These are phyloP conservation scores for Pseudocercospora macadamiae DNA, from an alignment of 2,329 filamentous ascomycete genomes.

Conservation along the genomic window DNA sequence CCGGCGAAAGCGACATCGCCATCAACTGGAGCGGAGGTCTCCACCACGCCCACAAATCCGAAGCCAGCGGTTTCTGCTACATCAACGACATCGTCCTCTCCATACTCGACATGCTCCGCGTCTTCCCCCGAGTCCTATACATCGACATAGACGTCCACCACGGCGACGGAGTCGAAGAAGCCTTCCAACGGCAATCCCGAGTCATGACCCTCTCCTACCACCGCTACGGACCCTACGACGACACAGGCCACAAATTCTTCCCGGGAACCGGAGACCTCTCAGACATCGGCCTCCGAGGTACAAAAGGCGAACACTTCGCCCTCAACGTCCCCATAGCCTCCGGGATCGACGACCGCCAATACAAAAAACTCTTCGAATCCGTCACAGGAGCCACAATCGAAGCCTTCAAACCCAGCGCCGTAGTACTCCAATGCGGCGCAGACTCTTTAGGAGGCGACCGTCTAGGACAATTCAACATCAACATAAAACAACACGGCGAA, in stretches of 20 bases:
- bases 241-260: constrained; percentile 57
- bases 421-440: constrained; percentile 93
- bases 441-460: constrained; percentile 93
- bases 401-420: constrained; percentile 84
- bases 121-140: constrained; percentile 84
- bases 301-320: constrained; percentile 72
- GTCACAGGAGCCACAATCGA: constrained; percentile 78
- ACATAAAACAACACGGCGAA: constrained; percentile 89
- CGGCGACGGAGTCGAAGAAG: constrained; percentile 87
- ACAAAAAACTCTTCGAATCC: constrained; percentile 79
- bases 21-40: constrained; percentile 97
- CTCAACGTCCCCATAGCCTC: constrained; percentile 71
- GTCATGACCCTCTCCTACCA: constrained; percentile 95
- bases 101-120: constrained; percentile 82
- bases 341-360: constrained; percentile 73
- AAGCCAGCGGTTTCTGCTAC: constrained; percentile 96
- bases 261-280: constrained; percentile 69
- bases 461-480: constrained; percentile 93
- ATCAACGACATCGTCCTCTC: constrained; percentile 98
- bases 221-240: constrained; percentile 84
- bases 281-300: constrained; percentile 71
- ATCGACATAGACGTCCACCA: constrained; percentile 95
- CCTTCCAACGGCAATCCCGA: constrained; percentile 85
- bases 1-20: constrained; percentile 87
- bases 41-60: constrained; percentile 92